Conservation (phyloP, 139 green algal species). For the Tetraselmis striata region DNA sequence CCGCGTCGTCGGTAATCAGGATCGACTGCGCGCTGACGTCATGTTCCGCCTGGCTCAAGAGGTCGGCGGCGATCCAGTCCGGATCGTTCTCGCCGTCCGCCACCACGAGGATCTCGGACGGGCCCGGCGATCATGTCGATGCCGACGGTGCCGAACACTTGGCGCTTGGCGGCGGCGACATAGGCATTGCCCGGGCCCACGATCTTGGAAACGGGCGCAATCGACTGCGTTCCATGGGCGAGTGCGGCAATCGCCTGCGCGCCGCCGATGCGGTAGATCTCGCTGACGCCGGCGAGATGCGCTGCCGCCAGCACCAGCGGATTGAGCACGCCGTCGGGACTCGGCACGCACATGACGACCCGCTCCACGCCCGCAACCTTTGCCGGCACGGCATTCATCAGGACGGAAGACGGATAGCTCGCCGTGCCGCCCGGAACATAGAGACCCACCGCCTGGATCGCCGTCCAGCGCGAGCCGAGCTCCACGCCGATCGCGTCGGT, state of each 20-base stretch:
- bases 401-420: constrained; percentile 86
- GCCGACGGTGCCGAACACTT: constrained; percentile 72
- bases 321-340: not conserved
- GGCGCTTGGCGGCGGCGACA: constrained; percentile 84
- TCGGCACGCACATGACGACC: not conserved
- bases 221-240: not conserved
- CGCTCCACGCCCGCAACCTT: not conserved
- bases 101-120: constrained; percentile 85
- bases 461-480: no score
- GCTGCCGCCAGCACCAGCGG: not conserved
- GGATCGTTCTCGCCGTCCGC: constrained; percentile 73
- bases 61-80: constrained; percentile 83
- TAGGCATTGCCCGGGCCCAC: constrained; percentile 86
- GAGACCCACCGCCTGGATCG: constrained; percentile 84
- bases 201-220: constrained; percentile 78
- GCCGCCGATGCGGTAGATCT: not conserved
- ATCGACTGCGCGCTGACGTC: constrained; percentile 25
- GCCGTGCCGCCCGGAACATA: constrained; percentile 97
- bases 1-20: constrained; percentile 1
- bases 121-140: constrained; percentile 98
- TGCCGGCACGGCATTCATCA: constrained; percentile 91
- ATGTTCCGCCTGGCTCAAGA: constrained; percentile 73
- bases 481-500: no score
- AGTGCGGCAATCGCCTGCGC: not conserved
- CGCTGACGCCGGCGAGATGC: not conserved